Conservation (phyloP, 768 basidiomycete genomes). For the Strobilomyces confusus region DNA sequence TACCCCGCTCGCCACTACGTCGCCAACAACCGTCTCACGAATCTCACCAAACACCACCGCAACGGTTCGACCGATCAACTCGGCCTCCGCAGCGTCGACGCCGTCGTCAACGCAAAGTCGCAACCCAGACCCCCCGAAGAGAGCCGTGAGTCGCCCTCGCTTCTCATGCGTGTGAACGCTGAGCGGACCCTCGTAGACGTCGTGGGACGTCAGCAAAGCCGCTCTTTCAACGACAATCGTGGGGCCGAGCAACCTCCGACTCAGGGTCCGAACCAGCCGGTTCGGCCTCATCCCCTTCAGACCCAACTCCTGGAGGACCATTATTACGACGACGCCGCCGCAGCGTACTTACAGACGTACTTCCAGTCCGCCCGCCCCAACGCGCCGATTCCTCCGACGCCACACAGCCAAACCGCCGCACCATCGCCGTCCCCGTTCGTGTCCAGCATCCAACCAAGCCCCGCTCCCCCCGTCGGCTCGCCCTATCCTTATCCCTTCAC, state of each 20-base stretch:
- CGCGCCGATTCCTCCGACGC: slow-evolving; percentile 77
- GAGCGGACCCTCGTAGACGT: slow-evolving; percentile 19
- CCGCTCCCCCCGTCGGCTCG: slow-evolving; percentile 59
- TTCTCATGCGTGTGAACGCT: slow-evolving; percentile 12
- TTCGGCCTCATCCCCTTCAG: slow-evolving; percentile 36
- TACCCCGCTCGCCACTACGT: slow-evolving; percentile 31
- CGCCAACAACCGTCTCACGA: slow-evolving; percentile 28
- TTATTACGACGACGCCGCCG: slow-evolving; percentile 57
- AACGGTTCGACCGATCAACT: slow-evolving; percentile 60
- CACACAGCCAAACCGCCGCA: slow-evolving; percentile 69
- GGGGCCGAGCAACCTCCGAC: slow-evolving; percentile 20
- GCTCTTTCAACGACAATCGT: slow-evolving; percentile 17
- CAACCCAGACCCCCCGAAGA: slow-evolving; percentile 25
- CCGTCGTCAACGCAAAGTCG: slow-evolving; percentile 48
- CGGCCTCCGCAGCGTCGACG: slow-evolving; percentile 56
- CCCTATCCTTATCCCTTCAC: slow-evolving; percentile 78
- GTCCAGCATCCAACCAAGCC: slow-evolving; percentile 50
- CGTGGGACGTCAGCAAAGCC: slow-evolving; percentile 20
- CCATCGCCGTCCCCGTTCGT: slow-evolving; percentile 69
- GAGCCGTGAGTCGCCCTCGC: slow-evolving; percentile 25
- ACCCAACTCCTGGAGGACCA: slow-evolving; percentile 53
- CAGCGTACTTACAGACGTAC: slow-evolving; percentile 57
- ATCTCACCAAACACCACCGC: slow-evolving; percentile 47
- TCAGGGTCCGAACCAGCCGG: slow-evolving; percentile 12
- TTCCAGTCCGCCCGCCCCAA: slow-evolving; percentile 60